These are phyloP conservation scores for Xerocomellus chrysenteron DNA, from an alignment of 768 basidiomycete genomes.

Conservation along the genomic window DNA sequence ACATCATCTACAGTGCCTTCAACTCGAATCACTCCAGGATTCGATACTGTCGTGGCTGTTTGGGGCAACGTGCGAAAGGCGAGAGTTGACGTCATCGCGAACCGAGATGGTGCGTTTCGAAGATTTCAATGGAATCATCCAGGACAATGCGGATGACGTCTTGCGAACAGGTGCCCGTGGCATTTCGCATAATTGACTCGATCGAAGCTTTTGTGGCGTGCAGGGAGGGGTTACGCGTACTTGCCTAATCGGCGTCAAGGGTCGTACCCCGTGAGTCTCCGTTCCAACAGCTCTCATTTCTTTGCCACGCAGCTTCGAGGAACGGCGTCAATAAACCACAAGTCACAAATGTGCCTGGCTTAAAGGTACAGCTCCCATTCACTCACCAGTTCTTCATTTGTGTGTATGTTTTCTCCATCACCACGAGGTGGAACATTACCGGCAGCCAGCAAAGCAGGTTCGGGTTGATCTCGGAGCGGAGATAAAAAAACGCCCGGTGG, in stretches of 20 bases:
- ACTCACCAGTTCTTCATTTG: constrained; percentile 20
- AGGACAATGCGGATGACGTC: constrained; percentile 26
- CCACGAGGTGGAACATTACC: constrained; percentile 11
- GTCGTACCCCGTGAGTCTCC: background rate
- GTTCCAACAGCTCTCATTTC: background rate
- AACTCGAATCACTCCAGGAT: constrained; percentile 32
- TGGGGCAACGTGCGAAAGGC: constrained; percentile 4
- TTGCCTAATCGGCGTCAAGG: constrained; percentile 24
- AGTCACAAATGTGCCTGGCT: constrained; percentile 2
- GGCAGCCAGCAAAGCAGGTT: constrained; percentile 7
- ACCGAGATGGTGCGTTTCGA: constrained; percentile 5
- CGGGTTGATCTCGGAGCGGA: constrained; percentile 22
- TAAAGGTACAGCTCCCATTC: background rate
- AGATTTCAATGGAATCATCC: constrained; percentile 24
- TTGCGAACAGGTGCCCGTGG: constrained; percentile 15
- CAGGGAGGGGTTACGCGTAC: constrained; percentile 18
- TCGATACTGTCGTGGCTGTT: constrained; percentile 37
- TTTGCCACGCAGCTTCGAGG: constrained; percentile 8
- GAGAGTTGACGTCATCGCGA: constrained; percentile 6
- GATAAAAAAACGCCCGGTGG: constrained; percentile 30
- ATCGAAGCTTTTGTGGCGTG: constrained; percentile 28
- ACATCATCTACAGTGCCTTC: background rate
- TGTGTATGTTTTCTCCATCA: constrained; percentile 13
- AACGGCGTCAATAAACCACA: background rate
- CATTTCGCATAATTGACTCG: constrained; percentile 9